These are phyloP conservation scores for Protomyces macrosporus DNA, from an alignment of 1,139 yeast species.

Conservation along the genomic window DNA sequence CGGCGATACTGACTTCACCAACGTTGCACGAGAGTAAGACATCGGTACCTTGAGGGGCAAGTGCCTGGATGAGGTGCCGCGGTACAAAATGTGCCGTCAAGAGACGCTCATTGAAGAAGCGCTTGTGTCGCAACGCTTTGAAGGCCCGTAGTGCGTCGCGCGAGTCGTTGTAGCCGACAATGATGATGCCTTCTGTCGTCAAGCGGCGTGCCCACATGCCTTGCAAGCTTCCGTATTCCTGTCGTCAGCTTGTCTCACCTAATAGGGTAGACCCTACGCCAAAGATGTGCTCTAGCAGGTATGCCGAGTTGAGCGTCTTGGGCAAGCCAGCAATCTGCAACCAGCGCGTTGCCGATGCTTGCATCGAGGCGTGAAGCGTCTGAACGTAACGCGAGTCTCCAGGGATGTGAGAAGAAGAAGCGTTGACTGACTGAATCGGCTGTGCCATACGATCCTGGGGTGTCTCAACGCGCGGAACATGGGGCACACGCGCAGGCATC, in stretches of 20 bases:
- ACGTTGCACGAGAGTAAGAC: constrained; percentile 30
- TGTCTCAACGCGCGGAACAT: too few species aligned
- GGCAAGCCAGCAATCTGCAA: constrained; percentile 29
- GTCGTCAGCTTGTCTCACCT: not conserved
- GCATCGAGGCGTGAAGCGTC: not conserved
- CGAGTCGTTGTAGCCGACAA: constrained; percentile 35
- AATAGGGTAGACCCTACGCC: not conserved
- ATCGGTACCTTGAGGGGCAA: constrained; percentile 26
- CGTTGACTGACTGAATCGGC: too few species aligned
- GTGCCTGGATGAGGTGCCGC: not conserved
- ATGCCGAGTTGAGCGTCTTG: constrained; percentile 27
- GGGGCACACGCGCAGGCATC: not conserved
- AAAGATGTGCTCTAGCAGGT: constrained; percentile 22
- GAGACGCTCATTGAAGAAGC: constrained; percentile 29
- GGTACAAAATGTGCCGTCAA: constrained; percentile 28
- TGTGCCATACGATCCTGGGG: too few species aligned
- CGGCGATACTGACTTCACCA: constrained; percentile 30
- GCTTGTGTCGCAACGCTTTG: constrained; percentile 32
- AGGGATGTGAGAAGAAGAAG: not conserved
- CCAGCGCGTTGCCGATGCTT: constrained; percentile 28
- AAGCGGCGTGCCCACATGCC: constrained; percentile 33
- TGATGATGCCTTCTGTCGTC: constrained; percentile 31
- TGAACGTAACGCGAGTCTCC: not conserved
- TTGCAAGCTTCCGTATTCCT: constrained; percentile 33
- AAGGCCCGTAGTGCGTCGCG: constrained; percentile 35